Evolutionary conservation across 2,329 filamentous ascomycete species (phyloP), one percentile per base, ranked within the genome.

Genomic region (Rhytidhysteron rufulum): DNA sequence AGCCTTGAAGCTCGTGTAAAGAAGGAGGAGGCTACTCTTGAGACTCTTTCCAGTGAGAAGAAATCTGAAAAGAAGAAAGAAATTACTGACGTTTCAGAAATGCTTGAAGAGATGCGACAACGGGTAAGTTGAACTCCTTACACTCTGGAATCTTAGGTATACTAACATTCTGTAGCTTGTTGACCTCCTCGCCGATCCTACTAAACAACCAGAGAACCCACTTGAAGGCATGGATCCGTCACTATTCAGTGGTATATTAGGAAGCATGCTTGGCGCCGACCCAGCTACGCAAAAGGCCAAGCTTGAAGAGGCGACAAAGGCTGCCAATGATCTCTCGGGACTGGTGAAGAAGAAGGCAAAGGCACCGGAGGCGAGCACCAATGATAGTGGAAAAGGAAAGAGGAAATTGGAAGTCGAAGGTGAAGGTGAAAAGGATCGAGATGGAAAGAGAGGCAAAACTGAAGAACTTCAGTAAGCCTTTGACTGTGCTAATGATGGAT

Each of bases 91-190:
- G 84, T 87, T 49, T 86, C 86, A 66, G 84, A 89, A 45, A 80
- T 93, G 50, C 76, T 91, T 34, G 75, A 77, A 39, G 87, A 93
- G 50, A 87, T 93, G 79, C 82, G 88, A 67, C 78, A 83, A 60
- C 74, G 86, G 50, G 80, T 86, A 69, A 66, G 78, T 67, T 11
- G 39, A 16, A 17, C 7, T 8, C 20, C 33, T 31, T 24, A 18
- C 31, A 10, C 15, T 6, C 10, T 17, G n/a, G 18, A 16, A 27
- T n/a, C 18, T 6, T 32, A 13, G 16, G 9, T 47, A 27, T 34
- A 48, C 41, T 50, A 44, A 59, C 42, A 39, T 25, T 20, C 21
- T 10, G n/a, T 30, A 85, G 75, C 78, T 91, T 24, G 68, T 76
- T 31, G 87, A 93, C 41, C 75, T 91, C 24, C 78, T 78, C 42